phyloP scores from a whole-genome alignment of 192 early-diverging fungal genomes.

The Thoreauomyces humboldtii region DNA sequence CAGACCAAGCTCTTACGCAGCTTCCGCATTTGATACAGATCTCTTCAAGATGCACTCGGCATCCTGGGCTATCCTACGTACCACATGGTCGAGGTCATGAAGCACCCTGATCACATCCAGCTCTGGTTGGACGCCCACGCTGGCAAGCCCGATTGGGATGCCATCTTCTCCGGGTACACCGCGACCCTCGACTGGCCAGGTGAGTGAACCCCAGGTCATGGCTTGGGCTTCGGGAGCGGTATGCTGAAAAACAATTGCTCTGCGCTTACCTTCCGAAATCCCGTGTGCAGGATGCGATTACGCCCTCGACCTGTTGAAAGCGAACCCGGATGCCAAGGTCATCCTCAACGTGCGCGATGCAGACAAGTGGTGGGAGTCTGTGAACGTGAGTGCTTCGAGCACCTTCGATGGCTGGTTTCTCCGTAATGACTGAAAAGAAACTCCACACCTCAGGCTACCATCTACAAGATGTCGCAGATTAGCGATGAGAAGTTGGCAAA shows the following conservation, averaged over 20 bases:
- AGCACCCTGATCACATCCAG: slow-evolving; percentile 3
- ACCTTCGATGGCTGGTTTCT: too few species aligned
- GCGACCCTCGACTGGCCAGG: slow-evolving; percentile 25
- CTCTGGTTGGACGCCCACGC: slow-evolving; percentile 15
- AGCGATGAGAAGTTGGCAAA: neutral
- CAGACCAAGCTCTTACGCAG: neutral
- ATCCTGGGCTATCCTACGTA: slow-evolving; percentile 23
- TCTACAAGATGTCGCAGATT: neutral
- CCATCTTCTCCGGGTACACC: slow-evolving; percentile 12
- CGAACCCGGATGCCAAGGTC: slow-evolving; percentile 32
- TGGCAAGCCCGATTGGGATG: slow-evolving; percentile 26
- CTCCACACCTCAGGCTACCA: too few species aligned
- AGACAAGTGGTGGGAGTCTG: slow-evolving; percentile 29
- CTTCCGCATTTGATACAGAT: neutral
- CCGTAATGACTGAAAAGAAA: too few species aligned
- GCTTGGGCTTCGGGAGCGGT: too few species aligned
- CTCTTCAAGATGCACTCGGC: slow-evolving; percentile 28
- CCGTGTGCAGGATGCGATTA: slow-evolving; percentile 10
- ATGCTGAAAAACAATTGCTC: too few species aligned
- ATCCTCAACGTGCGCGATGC: slow-evolving; percentile 30
- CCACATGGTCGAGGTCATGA: slow-evolving; percentile 31
- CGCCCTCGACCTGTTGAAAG: slow-evolving; percentile 22
- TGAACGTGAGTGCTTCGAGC: neutral
- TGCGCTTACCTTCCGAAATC: too few species aligned
- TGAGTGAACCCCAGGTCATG: too few species aligned